A percentile compares a stretch with the other conserved stretches of the same genome.
phyloP scores from a whole-genome alignment of 2,329 filamentous ascomycete species.

The Calcarisporium arbuscula region DNA sequence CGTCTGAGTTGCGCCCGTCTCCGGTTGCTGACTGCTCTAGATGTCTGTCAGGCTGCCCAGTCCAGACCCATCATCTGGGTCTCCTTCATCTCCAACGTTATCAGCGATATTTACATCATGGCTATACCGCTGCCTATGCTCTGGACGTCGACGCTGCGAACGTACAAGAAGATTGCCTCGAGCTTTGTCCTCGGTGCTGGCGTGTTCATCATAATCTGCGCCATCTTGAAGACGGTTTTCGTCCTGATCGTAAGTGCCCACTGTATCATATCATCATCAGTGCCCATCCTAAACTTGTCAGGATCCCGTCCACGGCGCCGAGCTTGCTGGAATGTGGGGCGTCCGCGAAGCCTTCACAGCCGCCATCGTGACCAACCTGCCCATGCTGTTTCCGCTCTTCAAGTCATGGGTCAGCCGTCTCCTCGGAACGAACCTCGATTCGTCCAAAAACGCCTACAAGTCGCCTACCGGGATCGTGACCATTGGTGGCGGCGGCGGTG shows the following conservation, averaged over 20 bases:
- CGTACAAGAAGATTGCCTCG: conserved; percentile 30
- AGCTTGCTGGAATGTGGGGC: conserved; percentile 35
- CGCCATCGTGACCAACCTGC: conserved; percentile 36
- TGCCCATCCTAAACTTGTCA: conserved; percentile 10
- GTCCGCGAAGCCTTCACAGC: conserved; percentile 38
- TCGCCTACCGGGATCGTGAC: conserved; percentile 14
- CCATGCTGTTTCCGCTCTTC: conserved; percentile 39
- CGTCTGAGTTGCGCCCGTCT: neutral
- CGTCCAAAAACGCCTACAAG: conserved; percentile 13
- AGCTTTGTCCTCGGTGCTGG: conserved; percentile 33
- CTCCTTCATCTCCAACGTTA: conserved; percentile 45
- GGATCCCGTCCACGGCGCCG: conserved; percentile 34
- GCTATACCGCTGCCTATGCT: conserved; percentile 50
- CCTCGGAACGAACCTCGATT: conserved; percentile 15
- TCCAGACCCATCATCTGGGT: conserved; percentile 45
- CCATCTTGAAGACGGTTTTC: conserved; percentile 27
- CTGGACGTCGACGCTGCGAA: conserved; percentile 29
- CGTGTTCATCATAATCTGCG: conserved; percentile 33
- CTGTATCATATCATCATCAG: no score
- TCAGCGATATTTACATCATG: conserved; percentile 53
- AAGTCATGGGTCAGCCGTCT: conserved; percentile 25
- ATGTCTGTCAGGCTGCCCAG: conserved; percentile 42
- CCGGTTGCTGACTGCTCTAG: conserved; percentile 15
- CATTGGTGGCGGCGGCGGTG: conserved; percentile 12
- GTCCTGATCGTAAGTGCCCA: conserved; percentile 19